Evolutionary conservation across 176 grass and related monocot genomes (phyloP).

Genomic region (Triticum turgidum): DNA sequence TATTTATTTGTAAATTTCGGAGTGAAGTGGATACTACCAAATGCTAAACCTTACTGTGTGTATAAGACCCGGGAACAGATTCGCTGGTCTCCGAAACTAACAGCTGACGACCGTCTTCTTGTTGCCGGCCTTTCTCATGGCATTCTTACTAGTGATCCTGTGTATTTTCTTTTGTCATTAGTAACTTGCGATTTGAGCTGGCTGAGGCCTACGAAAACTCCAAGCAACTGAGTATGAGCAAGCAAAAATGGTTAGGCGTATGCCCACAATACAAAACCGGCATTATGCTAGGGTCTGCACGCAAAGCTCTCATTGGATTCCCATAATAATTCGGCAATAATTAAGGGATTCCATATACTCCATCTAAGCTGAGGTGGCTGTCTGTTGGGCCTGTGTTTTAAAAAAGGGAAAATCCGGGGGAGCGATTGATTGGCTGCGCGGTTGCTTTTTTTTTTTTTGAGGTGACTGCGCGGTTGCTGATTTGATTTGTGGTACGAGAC

Average conservation of each 20-base stretch:
- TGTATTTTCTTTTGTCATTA: no score
- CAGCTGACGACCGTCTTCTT: no score
- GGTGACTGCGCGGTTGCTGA: not conserved
- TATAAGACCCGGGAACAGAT: no score
- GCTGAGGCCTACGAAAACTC: not conserved
- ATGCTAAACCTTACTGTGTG: no score
- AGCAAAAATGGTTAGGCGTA: not conserved
- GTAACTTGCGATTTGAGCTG: no score
- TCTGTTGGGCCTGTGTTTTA: not conserved
- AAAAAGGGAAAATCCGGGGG: not conserved
- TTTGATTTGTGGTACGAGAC: not conserved
- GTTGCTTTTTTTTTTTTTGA: not conserved
- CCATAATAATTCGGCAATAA: constrained; percentile 40
- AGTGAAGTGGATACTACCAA: no score
- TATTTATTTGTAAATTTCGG: no score
- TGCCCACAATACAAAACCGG: not conserved
- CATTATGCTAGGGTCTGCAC: not conserved
- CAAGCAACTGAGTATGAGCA: not conserved
- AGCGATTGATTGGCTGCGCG: not conserved
- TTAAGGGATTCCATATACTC: constrained; percentile 13
- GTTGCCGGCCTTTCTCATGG: no score
- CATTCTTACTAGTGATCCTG: no score
- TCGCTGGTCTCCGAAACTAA: no score
- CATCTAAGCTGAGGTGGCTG: not conserved
- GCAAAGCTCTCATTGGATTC: constrained; percentile 28